phyloP scores from a whole-genome alignment of 2,329 filamentous ascomycete genomes.

The Ascochyta fabae region DNA sequence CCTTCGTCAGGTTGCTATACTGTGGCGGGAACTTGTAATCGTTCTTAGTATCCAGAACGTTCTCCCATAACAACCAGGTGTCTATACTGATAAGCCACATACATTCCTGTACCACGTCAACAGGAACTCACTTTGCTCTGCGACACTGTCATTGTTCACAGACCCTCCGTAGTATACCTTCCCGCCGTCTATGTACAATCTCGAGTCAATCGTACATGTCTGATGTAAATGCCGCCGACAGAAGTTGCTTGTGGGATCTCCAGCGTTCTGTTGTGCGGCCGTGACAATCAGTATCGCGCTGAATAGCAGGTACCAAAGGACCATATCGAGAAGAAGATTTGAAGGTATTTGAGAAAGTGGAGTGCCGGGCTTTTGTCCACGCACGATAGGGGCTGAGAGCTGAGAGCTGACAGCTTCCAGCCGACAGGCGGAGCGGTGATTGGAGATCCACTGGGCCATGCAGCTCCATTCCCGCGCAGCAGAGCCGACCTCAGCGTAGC shows the following conservation, averaged over 20 bases:
- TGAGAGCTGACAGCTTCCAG: constrained; percentile 2
- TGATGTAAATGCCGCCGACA: constrained; percentile 56
- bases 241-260: constrained; percentile 25
- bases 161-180: constrained; percentile 56
- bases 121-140: constrained; percentile 60
- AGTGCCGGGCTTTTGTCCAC: constrained; percentile 7
- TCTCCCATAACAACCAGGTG: constrained; percentile 60
- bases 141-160: constrained; percentile 53
- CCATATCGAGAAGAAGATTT: not conserved
- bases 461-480: not conserved
- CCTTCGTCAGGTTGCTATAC: constrained; percentile 22
- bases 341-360: not conserved
- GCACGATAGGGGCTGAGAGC: not conserved
- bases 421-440: constrained; percentile 1
- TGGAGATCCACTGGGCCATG: constrained; percentile 11
- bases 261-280: constrained; percentile 27
- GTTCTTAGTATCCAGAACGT: constrained; percentile 50
- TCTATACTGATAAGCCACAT: constrained; percentile 45
- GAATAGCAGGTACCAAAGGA: not conserved
- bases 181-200: constrained; percentile 65
- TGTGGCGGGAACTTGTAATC: constrained; percentile 18
- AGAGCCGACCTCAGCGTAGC: not conserved
- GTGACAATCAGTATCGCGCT: constrained; percentile 44
- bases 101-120: not conserved
- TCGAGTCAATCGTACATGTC: constrained; percentile 62